Percentiles rank a stretch among this genome's conserved stretches.
phyloP scores from a whole-genome alignment of 306 rosid genomes.

The Acmispon strigosus region DNA sequence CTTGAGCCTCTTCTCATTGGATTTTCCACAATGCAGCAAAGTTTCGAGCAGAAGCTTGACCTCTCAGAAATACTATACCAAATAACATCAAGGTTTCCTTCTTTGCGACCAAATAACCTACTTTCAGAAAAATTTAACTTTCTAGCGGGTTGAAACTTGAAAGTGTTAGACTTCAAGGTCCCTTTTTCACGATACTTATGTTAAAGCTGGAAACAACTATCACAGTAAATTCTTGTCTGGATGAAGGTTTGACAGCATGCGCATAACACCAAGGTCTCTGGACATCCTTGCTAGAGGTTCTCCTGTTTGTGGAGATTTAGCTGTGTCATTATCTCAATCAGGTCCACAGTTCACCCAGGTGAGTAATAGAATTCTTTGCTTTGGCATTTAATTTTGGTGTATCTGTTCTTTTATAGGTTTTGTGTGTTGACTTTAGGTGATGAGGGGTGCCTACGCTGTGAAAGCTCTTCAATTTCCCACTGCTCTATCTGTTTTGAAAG shows the following conservation, averaged over 20 bases:
- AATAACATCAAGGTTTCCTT: slow-evolving; percentile 88
- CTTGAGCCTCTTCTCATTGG: slow-evolving; percentile 99
- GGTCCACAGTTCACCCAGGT: slow-evolving; percentile 99
- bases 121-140: slow-evolving; percentile 4
- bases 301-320: slow-evolving; percentile 98
- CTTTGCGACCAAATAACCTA: slow-evolving; percentile 1
- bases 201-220: slow-evolving; percentile 23
- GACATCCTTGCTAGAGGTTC: slow-evolving; percentile 95
- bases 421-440: slow-evolving; percentile 50
- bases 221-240: slow-evolving; percentile 24
- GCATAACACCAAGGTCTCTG: slow-evolving; percentile 92
- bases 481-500: slow-evolving; percentile 84
- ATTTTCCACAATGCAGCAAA: slow-evolving; percentile 93
- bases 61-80: slow-evolving; percentile 91
- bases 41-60: slow-evolving; percentile 93
- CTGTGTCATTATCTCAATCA: slow-evolving; percentile 95
- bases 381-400: slow-evolving; percentile 16
- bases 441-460: slow-evolving; percentile 89
- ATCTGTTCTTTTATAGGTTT: slow-evolving; percentile 27
- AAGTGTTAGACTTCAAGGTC: neutral
- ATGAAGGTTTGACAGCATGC: slow-evolving; percentile 97
- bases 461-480: slow-evolving; percentile 82
- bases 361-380: slow-evolving; percentile 21
- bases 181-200: slow-evolving; percentile 8
- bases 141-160: neutral